These are phyloP conservation scores for Suillus americanus DNA, from an alignment of 768 basidiomycete species.

Conservation along the genomic window DNA sequence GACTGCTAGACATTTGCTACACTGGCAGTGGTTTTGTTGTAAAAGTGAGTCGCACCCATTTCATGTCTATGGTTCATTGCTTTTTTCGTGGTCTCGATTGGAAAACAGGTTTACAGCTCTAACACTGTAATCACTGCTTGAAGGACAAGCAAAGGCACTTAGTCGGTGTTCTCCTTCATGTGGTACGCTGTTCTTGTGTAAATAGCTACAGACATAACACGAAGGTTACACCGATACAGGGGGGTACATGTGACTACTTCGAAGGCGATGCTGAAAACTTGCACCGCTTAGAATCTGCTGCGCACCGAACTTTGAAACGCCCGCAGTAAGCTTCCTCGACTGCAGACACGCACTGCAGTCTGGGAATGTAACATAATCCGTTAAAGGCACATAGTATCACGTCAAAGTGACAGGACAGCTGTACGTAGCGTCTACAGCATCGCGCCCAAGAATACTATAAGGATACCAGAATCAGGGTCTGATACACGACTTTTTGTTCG, in stretches of 20 bases:
- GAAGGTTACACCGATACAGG: background rate
- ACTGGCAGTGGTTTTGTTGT: background rate
- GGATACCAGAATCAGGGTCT: background rate
- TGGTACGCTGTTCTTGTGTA: background rate
- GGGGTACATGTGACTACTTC: background rate
- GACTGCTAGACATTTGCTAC: background rate
- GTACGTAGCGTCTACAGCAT: background rate
- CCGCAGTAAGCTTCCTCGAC: background rate
- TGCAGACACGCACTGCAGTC: background rate
- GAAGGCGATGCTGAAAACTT: background rate
- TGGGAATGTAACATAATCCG: background rate
- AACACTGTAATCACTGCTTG: background rate
- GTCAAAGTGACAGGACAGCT: background rate
- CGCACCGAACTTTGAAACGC: background rate
- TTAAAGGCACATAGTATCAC: background rate
- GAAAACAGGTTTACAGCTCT: background rate
- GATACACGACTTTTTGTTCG: background rate
- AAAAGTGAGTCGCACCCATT: background rate
- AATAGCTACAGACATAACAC: background rate
- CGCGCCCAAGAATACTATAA: background rate
- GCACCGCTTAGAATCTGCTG: background rate
- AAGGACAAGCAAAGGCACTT: background rate
- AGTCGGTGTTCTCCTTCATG: background rate
- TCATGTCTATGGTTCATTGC: background rate
- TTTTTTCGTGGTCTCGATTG: background rate